Base-by-base conservation (phyloP, 306 rosid species). In the Cicer yamashitae region DNA sequence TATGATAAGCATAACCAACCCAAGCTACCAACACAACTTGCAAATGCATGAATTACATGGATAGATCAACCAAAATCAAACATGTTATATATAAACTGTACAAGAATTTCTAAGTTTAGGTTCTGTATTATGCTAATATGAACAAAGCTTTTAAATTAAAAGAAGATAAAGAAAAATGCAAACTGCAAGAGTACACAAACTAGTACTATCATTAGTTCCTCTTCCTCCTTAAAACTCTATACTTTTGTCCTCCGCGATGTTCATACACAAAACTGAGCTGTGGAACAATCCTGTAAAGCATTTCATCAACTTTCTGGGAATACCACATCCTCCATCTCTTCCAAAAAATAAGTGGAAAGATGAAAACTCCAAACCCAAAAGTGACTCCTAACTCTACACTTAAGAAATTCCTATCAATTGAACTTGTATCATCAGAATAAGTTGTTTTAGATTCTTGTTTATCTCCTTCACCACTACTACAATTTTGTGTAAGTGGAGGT, bases 1-100 rank as follows among this genome's bases (percentile, higher is more conserved):
- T 94, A 94, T 72, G 98, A 94, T 0, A 97, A 94, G 81, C 98
- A 94, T 70, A 94, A 87, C 86, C 2, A 97, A 94, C 83, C 87
- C 96, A 88, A 87, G 80, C 44, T 89, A 76, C 87, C 88, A 53
- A 81, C 92, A 41, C 97, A 91, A 77, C 81, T 97, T 12, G 81
- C 96, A 85, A 89, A 89, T 76, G 85, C 93, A 67, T 89, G 89
- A 88, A 51, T 77, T 54, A 53, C 67, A 64, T 54, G 64, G 83
- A 69, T 73, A 80, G 83, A 80, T 81, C 79, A 65, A 72, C 61
- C 70, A 52, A 72, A 84, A 84, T 41, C 83, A 64, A 54, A 81
- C 79, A 25, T 25, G 34, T 2, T 25, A 25, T 2, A 25, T 25
- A 25, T 25, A 25, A 25, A 25, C 34, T 25, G 34, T 25, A 25